Percentiles rank a stretch among this genome's conserved stretches.
Evolutionary conservation across 768 basidiomycete genomes (phyloP).

Genomic region (Pleurotus platypus): DNA sequence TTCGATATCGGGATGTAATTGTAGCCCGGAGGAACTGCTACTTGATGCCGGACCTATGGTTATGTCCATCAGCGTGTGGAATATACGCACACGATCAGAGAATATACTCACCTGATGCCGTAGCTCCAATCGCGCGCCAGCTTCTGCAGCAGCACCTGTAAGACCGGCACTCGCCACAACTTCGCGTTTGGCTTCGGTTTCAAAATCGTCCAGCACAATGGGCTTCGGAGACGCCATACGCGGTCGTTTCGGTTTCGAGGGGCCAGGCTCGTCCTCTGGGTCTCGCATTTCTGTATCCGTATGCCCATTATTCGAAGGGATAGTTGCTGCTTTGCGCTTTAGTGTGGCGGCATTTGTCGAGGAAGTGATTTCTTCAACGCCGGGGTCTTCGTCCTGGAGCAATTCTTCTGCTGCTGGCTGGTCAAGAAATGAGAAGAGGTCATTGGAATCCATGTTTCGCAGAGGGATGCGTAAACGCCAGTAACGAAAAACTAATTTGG

Average conservation of each 20-base stretch:
- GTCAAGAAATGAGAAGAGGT: constrained; percentile 71
- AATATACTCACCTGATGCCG: constrained; percentile 64
- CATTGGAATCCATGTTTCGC: constrained; percentile 38
- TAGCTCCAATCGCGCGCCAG: constrained; percentile 69
- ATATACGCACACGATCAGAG: not conserved
- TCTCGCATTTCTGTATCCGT: constrained; percentile 15
- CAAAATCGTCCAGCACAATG: constrained; percentile 88
- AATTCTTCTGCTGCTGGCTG: constrained; percentile 35
- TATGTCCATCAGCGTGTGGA: not conserved
- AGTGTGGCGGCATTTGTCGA: constrained; percentile 16
- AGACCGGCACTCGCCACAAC: constrained; percentile 87
- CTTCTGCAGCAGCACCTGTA: constrained; percentile 59
- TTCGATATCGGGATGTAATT: constrained; percentile 86
- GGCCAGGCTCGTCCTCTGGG: constrained; percentile 31
- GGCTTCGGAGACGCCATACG: constrained; percentile 65
- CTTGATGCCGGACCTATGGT: constrained; percentile 88
- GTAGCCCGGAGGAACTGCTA: constrained; percentile 91
- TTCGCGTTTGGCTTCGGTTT: constrained; percentile 90
- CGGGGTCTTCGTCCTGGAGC: constrained; percentile 25
- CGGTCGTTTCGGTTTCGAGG: constrained; percentile 50
- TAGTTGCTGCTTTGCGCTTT: constrained; percentile 41
- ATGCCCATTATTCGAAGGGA: constrained; percentile 13
- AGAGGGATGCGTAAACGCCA: too few relatives aligned
- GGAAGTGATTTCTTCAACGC: constrained; percentile 11
- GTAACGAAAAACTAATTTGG: too few relatives aligned